phyloP scores from a whole-genome alignment of 78 protist genomes.

The Anaeramoeba ignava region DNA sequence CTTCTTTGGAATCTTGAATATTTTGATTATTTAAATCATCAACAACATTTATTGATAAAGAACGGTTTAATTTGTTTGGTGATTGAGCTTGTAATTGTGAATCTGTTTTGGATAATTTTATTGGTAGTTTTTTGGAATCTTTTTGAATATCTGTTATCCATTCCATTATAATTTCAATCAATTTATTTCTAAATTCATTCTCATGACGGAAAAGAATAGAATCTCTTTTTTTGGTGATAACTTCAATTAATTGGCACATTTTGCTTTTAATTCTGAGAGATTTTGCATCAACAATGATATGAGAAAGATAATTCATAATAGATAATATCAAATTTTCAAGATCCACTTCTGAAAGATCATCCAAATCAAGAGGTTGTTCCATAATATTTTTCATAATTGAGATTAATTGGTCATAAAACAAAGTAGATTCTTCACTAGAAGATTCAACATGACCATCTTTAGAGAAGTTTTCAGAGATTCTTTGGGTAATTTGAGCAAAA shows the following conservation, averaged over 20 bases:
- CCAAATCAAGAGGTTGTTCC: conserved; percentile 23
- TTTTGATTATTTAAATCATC: neutral
- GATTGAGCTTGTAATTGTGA: too few species aligned
- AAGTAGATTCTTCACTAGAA: conserved; percentile 2
- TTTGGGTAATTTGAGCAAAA: neutral
- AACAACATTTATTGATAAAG: too few species aligned
- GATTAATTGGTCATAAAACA: conserved; percentile 38
- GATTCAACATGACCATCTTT: neutral
- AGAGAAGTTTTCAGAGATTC: neutral
- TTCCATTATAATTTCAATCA: neutral
- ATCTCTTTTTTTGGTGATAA: conserved; percentile 30
- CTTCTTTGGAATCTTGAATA: neutral
- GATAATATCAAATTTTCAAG: conserved; percentile 23
- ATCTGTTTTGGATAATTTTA: too few species aligned
- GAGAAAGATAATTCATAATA: conserved; percentile 21
- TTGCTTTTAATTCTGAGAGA: conserved; percentile 31
- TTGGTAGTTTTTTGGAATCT: neutral
- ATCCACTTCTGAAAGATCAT: conserved; percentile 24
- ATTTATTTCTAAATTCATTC: conserved; percentile 24
- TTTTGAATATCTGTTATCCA: neutral
- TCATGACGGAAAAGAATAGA: conserved; percentile 30
- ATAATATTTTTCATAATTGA: conserved; percentile 33
- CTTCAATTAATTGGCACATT: conserved; percentile 28
- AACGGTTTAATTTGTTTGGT: too few species aligned
- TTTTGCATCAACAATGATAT: neutral